phyloP scores from a whole-genome alignment of 1,284 basidiomycete genomes.

The Ganoderma resinaceum region DNA sequence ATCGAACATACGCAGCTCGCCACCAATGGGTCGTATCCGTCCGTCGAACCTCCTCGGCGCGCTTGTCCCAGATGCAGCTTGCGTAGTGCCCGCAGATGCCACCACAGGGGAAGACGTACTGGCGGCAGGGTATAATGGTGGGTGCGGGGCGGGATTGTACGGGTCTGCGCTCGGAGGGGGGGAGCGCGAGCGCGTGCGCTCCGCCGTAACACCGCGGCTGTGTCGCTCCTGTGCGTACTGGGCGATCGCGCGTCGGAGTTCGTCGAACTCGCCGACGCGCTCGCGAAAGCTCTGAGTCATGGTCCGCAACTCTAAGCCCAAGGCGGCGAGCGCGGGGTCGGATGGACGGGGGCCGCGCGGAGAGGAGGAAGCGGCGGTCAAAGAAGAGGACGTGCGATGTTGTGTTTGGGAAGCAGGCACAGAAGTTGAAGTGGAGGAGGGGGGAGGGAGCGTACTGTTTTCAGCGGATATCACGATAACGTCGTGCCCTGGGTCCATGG shows the following conservation, averaged over 20 bases:
- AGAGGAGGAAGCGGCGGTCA: not conserved
- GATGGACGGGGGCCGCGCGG: conserved; percentile 12
- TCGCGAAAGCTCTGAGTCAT: conserved; percentile 26
- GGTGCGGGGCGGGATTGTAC: not conserved
- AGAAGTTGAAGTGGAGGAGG: conserved; percentile 3
- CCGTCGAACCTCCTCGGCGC: conserved; percentile 5
- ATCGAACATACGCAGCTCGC: conserved; percentile 4
- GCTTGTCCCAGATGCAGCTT: not conserved
- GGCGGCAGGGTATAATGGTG: not conserved
- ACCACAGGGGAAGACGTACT: conserved; percentile 14
- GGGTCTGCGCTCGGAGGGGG: conserved; percentile 11
- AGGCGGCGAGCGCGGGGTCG: conserved; percentile 19
- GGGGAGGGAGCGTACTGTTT: conserved; percentile 9
- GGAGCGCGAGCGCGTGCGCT: conserved; percentile 9
- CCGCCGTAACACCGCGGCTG: conserved; percentile 8
- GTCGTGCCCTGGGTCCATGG: conserved; percentile 40
- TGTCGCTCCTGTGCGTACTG: conserved; percentile 21
- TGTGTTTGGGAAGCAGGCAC: not conserved
- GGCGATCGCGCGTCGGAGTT: conserved; percentile 24
- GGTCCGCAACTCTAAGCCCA: conserved; percentile 21
- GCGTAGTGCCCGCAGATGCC: not conserved
- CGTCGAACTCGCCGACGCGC: conserved; percentile 26
- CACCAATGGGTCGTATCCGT: conserved; percentile 2
- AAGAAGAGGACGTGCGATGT: not conserved
- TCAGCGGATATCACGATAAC: conserved; percentile 38